Conservation (phyloP, 2,329 filamentous ascomycete genomes). For the Cladosporium sp. region DNA sequence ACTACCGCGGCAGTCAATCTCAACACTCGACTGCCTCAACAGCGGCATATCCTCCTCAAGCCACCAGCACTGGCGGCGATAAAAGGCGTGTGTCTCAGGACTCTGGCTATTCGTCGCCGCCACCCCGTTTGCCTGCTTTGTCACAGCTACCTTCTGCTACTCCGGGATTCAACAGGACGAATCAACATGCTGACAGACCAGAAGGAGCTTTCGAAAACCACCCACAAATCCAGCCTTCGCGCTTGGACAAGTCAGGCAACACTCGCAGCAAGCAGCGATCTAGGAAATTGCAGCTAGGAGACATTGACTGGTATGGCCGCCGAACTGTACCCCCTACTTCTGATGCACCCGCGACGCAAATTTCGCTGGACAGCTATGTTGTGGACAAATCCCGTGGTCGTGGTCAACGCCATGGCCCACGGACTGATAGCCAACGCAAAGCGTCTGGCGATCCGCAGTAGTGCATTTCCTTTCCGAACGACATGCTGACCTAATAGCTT, state of each 20-base stretch:
- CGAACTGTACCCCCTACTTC: constrained; percentile 14
- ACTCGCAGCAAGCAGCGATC: constrained; percentile 75
- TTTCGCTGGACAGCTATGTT: constrained; percentile 27
- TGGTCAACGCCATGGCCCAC: neutral
- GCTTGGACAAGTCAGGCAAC: constrained; percentile 54
- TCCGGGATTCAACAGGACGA: neutral
- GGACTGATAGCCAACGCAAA: neutral
- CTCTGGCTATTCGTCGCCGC: constrained; percentile 11
- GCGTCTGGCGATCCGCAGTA: neutral
- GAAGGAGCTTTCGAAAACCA: constrained; percentile 31
- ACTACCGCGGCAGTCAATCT: constrained; percentile 11
- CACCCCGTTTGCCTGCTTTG: neutral
- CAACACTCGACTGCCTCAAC: constrained; percentile 6
- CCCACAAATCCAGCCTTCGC: constrained; percentile 37
- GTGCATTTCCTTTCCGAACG: neutral
- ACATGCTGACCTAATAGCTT: constrained; percentile 23
- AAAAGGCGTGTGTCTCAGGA: constrained; percentile 12
- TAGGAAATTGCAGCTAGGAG: constrained; percentile 88
- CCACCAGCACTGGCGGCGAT: neutral
- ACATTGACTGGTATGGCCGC: constrained; percentile 83
- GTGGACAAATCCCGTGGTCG: constrained; percentile 21
- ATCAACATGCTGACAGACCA: constrained; percentile 27
- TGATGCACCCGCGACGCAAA: constrained; percentile 16
- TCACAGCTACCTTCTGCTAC: neutral
- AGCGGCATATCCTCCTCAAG: constrained; percentile 2